Base-by-base conservation (phyloP, 2,329 filamentous ascomycete species). In the Dactylellina sp. region DNA sequence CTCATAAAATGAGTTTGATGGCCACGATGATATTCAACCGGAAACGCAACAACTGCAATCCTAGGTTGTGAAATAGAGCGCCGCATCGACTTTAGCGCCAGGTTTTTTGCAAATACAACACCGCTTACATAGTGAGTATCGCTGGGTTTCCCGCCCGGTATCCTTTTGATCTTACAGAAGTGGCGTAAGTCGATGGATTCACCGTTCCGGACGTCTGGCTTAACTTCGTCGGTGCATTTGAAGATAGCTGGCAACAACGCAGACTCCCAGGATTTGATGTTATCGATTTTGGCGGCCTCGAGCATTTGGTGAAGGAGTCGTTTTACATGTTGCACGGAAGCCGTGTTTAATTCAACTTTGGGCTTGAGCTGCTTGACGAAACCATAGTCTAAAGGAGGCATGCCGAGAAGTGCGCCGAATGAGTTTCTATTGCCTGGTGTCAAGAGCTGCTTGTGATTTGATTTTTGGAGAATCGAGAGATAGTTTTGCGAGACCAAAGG, bases 1-100 rank as follows among this genome's bases (percentile, higher is more conserved):
- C 95, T 99, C 93, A 99, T 97, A 80, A 99, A 98, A 80, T 98
- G 93, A 76, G 92, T 87, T 79, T 94, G 89, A 77, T 97, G 93
- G n/a, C 53, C 53, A 40, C 95, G 88, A 70, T 96, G 92, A 81
- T 99, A 99, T 80, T 99, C 95, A 68, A 99, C 92, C 0, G 95
- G 89, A 79, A 99, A 99, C 0, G 93, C 94, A 66, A 99, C 89
- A 76, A 99, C 92, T 53, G 97, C 86, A 75, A 99, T 95, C 32
- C 92, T 89, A 1, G 95, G 95, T 62, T 91, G 89, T 11, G 86
- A 81, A 75, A 98, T 95, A 75, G 88, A 91, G 66, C 95, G 88
- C 16, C 91, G 89, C 95, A 99, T 99, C 81, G 91, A 96, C 80
- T 99, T 99, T 59, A 98, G 83, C 0, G 96, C 95, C 56, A 99